A percentile compares a stretch with the other conserved stretches of the same genome.
phyloP scores from a whole-genome alignment of 805 yeast genomes.

The Schwanniomyces yamadae region DNA sequence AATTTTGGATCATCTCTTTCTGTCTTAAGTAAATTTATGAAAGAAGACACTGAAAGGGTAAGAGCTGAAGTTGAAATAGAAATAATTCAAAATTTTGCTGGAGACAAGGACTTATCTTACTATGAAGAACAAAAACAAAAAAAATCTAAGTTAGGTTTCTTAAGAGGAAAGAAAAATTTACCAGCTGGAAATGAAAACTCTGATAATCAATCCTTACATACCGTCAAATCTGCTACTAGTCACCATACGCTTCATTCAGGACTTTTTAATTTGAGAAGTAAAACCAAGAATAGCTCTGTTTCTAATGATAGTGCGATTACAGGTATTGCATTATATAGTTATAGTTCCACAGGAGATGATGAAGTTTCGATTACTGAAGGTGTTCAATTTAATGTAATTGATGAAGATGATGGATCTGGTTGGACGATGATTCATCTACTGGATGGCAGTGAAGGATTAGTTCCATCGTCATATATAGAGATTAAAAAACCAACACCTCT shows the following conservation, averaged over 20 bases:
- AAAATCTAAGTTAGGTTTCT: conserved; percentile 59
- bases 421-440: conserved; percentile 66
- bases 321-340: conserved; percentile 62
- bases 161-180: conserved; percentile 27
- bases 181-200: conserved; percentile 13
- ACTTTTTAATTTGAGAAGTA: conserved; percentile 36
- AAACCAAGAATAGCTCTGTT: conserved; percentile 25
- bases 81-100: conserved; percentile 82
- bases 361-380: conserved; percentile 65
- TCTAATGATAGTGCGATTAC: conserved; percentile 13
- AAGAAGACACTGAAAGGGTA: conserved; percentile 72
- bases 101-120: conserved; percentile 66
- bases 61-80: conserved; percentile 85
- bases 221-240: conserved; percentile 30
- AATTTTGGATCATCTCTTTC: conserved; percentile 51
- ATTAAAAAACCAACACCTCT: conserved; percentile 15
- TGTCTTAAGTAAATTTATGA: conserved; percentile 60
- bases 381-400: conserved; percentile 57
- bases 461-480: conserved; percentile 79
- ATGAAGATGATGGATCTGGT: conserved; percentile 85
- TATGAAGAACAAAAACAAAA: conserved; percentile 50
- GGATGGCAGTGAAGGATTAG: conserved; percentile 66
- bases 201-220: conserved; percentile 34
- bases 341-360: conserved; percentile 69
- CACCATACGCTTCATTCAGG: conserved; percentile 32